Conservation (phyloP, 2,329 filamentous ascomycete genomes). For the Ascochyta clinopodiicola region DNA sequence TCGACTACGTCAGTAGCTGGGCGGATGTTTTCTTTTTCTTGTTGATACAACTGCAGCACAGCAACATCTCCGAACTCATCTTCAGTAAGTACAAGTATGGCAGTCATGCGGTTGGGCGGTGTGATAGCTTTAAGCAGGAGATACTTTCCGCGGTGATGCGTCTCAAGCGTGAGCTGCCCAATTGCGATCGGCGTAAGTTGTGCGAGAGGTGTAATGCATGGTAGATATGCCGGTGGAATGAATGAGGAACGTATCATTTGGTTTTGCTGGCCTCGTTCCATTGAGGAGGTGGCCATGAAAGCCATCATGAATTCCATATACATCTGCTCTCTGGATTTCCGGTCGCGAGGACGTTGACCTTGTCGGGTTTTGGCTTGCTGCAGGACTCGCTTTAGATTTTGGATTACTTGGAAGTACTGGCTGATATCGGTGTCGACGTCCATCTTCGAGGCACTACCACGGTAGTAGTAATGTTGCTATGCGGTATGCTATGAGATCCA, state of each 20-base stretch:
- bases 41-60: constrained; percentile 34
- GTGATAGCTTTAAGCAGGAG: constrained; percentile 44
- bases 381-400: too few species aligned
- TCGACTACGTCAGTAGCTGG: constrained; percentile 44
- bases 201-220: constrained; percentile 20
- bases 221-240: constrained; percentile 27
- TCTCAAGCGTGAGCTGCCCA: constrained; percentile 46
- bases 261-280: too few species aligned
- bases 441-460: too few species aligned
- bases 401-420: too few species aligned
- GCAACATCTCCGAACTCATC: constrained; percentile 13
- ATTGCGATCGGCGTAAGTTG: constrained; percentile 32
- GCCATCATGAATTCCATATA: too few species aligned
- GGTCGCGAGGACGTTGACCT: too few species aligned
- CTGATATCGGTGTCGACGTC: too few species aligned
- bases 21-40: constrained; percentile 36
- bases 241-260: constrained; percentile 17
- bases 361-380: too few species aligned
- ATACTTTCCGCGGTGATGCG: constrained; percentile 50
- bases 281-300: too few species aligned
- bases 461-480: too few species aligned
- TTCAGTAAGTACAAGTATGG: constrained; percentile 14
- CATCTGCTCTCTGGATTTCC: too few species aligned
- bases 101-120: constrained; percentile 18
- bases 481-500: too few species aligned